A percentile compares a stretch with the other conserved stretches of the same genome.
phyloP scores from a whole-genome alignment of 1,284 basidiomycete genomes.

The Cryptococcus sp. region DNA sequence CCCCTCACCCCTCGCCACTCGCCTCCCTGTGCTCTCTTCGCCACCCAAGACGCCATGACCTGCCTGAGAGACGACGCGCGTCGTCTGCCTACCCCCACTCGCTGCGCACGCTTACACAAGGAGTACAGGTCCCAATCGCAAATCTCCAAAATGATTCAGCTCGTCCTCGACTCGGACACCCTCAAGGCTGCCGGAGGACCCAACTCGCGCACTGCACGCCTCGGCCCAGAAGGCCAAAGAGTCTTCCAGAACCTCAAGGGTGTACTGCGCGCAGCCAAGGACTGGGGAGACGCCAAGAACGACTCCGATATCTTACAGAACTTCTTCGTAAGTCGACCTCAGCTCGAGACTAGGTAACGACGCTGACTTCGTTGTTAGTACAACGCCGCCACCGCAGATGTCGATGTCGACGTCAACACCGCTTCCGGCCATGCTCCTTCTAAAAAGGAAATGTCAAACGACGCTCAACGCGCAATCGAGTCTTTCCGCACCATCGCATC shows the following conservation, averaged over 20 bases:
- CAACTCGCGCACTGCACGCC: slow-evolving; percentile 42
- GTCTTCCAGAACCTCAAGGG: slow-evolving; percentile 44
- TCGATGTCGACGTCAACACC: slow-evolving; percentile 41
- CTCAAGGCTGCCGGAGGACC: slow-evolving; percentile 47
- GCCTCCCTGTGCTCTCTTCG: neutral
- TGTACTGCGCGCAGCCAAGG: slow-evolving; percentile 44
- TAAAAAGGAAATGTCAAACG: slow-evolving; percentile 46
- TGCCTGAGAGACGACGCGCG: too few species aligned
- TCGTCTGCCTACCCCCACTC: neutral
- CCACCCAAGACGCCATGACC: neutral
- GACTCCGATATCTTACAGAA: slow-evolving; percentile 54
- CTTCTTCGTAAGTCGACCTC: slow-evolving; percentile 38
- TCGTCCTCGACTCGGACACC: slow-evolving; percentile 44
- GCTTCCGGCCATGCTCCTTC: slow-evolving; percentile 30
- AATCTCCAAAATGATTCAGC: slow-evolving; percentile 44
- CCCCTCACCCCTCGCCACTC: neutral
- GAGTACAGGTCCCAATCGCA: slow-evolving; percentile 42
- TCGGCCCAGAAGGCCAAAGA: slow-evolving; percentile 45
- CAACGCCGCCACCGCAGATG: slow-evolving; percentile 40
- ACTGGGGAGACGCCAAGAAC: slow-evolving; percentile 53
- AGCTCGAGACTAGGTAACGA: neutral
- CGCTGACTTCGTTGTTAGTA: slow-evolving; percentile 24
- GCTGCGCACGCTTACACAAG: neutral
- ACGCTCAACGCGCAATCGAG: slow-evolving; percentile 49
- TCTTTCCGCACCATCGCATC: slow-evolving; percentile 53